These are phyloP conservation scores for Agapanthus africanus DNA, from an alignment of 106 monocot species.

Conservation along the genomic window DNA sequence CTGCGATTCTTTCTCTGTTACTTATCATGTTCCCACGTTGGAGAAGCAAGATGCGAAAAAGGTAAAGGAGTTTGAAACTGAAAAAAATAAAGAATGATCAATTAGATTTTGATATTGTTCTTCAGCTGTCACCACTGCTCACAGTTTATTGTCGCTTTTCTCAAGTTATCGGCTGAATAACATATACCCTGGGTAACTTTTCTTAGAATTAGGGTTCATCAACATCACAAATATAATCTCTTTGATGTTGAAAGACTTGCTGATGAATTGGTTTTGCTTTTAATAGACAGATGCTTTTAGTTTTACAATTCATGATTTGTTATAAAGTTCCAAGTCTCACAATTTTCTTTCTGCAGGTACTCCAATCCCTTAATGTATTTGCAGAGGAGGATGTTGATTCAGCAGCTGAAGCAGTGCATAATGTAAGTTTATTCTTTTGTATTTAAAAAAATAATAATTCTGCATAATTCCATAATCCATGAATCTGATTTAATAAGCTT, in stretches of 20 bases:
- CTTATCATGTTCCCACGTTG: conserved; percentile 75
- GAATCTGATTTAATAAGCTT: background rate
- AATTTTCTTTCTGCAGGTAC: conserved; percentile 42
- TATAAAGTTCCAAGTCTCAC: background rate
- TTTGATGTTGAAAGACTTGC: no score
- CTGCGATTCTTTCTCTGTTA: conserved; percentile 75
- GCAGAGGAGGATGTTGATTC: conserved; percentile 57
- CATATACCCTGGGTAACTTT: no score
- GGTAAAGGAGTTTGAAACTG: conserved; percentile 30
- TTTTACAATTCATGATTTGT: background rate
- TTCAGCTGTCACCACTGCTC: background rate
- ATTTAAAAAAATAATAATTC: background rate
- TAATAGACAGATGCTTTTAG: background rate
- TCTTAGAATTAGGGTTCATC: no score
- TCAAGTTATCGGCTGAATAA: no score
- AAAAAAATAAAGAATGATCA: background rate
- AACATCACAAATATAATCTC: no score
- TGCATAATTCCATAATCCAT: background rate
- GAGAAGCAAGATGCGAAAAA: conserved; percentile 64
- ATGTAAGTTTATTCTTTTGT: conserved; percentile 39
- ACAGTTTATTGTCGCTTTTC: background rate
- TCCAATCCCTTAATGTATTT: conserved; percentile 69
- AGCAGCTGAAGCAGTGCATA: conserved; percentile 72
- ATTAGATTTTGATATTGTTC: background rate
- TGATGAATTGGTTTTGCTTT: no score